Evolutionary conservation across 225 moss, liverwort and hornwort species (phyloP), one percentile per base, ranked within the genome.

Genomic region (Pseudisothecium myosuroides): DNA sequence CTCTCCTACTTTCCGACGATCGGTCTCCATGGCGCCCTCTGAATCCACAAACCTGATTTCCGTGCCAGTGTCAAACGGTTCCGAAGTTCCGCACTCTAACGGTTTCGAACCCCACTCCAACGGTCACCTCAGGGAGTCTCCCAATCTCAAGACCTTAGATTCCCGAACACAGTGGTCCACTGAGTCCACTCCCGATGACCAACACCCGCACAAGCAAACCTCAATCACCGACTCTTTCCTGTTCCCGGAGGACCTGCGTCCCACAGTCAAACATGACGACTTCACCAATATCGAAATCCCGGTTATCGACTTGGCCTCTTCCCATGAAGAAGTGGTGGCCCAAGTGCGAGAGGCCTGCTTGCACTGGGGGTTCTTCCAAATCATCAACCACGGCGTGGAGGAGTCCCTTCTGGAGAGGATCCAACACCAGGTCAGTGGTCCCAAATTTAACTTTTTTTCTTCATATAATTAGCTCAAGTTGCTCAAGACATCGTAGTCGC

Each of bases 361-460:
- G 86, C 47, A 94, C 86, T 95, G 95, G 94, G 94, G 94, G 11
- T 94, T 94, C 87, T 95, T 95, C 80, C 94, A 95, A 19, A 87
- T 95, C 60, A 17, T 91, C 82, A 95, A 95, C 86, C 95, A 95
- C 89, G 90, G 91, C 75, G 43, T 95, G 29, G 67, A 87, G 7
- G 82, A 88, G 71, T 86, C 72, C 71, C 93, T 95, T 41, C 71
- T 95, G 83, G 22, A 54, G 6, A 80, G 93, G 9, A 55, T 91
- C 9, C 86, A 73, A 43, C 78, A 50, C 39, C 94, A 93, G 83
- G 94, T 63, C 63, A 63, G 82, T 45, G 39, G 18, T 22, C 82
- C 31, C 45, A 82, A 45, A 61, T 34, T 45, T 62, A 32, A 45
- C 32, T 14, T 29, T 41, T 34, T 52, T 50, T 18, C n/a, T n/a